phyloP scores from a whole-genome alignment of 139 green algal genomes.

The Volvox africanus region DNA sequence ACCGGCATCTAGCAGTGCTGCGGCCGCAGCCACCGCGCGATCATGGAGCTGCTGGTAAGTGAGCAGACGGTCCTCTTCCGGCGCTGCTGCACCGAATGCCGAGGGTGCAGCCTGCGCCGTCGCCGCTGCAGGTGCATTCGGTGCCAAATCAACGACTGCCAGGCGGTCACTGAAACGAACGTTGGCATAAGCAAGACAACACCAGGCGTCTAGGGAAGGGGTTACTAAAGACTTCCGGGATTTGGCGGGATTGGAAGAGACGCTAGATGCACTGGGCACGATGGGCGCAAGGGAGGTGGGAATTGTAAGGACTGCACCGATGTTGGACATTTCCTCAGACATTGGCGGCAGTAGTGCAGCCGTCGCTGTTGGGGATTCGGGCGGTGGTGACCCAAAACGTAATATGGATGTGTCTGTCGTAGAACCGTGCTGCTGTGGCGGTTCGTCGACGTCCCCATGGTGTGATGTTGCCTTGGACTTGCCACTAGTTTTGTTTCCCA shows the following conservation, averaged over 20 bases:
- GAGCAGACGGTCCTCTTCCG: constrained; percentile 14
- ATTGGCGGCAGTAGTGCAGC: background rate
- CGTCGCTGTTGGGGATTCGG: background rate
- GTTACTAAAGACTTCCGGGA: background rate
- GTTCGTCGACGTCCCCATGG: background rate
- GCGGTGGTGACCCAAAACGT: background rate
- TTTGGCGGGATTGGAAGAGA: background rate
- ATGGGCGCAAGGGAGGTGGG: background rate
- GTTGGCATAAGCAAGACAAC: constrained; percentile 44
- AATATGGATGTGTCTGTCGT: background rate
- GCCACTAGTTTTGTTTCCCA: constrained; percentile 20
- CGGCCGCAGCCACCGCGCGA: constrained; percentile 50
- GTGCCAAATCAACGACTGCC: constrained; percentile 65
- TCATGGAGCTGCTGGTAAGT: constrained; percentile 57
- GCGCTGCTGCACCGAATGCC: background rate
- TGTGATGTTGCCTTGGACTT: background rate
- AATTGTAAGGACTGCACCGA: background rate
- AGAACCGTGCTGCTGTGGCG: background rate
- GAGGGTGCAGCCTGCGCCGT: constrained; percentile 8
- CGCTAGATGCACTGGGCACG: background rate
- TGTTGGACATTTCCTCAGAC: background rate
- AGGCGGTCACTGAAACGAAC: constrained; percentile 53
- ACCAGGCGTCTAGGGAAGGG: constrained; percentile 23
- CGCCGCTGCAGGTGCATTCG: background rate
- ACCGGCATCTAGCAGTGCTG: constrained; percentile 49